phyloP scores from a whole-genome alignment of 139 green algal genomes.

The Marvania coccoides region DNA sequence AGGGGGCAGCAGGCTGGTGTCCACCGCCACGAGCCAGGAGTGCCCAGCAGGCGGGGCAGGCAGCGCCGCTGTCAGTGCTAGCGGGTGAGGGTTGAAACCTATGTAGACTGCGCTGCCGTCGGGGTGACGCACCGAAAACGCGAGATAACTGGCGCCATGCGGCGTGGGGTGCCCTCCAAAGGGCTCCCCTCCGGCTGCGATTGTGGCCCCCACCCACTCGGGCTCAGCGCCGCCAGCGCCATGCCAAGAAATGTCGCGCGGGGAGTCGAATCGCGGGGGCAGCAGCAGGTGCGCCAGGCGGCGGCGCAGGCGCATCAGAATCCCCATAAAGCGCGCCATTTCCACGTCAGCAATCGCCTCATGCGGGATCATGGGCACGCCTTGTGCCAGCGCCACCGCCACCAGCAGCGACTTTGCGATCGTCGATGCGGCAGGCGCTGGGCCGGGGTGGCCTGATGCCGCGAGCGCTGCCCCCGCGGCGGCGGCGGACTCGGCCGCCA shows the following conservation, averaged over 20 bases:
- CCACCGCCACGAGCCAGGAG: slow-evolving; percentile 17
- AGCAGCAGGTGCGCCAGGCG: slow-evolving; percentile 36
- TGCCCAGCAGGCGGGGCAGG: slow-evolving; percentile 16
- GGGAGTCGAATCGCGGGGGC: slow-evolving; percentile 31
- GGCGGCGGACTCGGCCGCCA: slow-evolving; percentile 8
- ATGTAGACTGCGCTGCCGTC: slow-evolving; percentile 30
- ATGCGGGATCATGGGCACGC: slow-evolving; percentile 29
- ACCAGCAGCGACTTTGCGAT: slow-evolving; percentile 33
- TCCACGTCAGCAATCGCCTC: slow-evolving; percentile 22
- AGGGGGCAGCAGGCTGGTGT: slow-evolving; percentile 20
- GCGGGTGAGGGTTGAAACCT: slow-evolving; percentile 33
- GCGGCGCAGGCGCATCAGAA: slow-evolving; percentile 15
- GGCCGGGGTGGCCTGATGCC: not conserved
- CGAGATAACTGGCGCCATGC: slow-evolving; percentile 28
- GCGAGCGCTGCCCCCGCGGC: not conserved
- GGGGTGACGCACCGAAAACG: slow-evolving; percentile 18
- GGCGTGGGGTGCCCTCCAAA: not conserved
- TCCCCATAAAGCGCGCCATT: slow-evolving; percentile 29
- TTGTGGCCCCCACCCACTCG: slow-evolving; percentile 27
- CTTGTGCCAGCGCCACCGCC: slow-evolving; percentile 31
- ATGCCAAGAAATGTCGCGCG: slow-evolving; percentile 38
- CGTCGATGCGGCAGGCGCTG: not conserved
- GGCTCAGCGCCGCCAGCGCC: slow-evolving; percentile 1
- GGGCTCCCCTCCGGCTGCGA: not conserved
- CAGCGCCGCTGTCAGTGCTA: slow-evolving; percentile 11